Percentiles rank a stretch among this genome's conserved stretches.
These are phyloP conservation scores for Microdochium paspali DNA, from an alignment of 2,329 filamentous ascomycete genomes.

Conservation along the genomic window DNA sequence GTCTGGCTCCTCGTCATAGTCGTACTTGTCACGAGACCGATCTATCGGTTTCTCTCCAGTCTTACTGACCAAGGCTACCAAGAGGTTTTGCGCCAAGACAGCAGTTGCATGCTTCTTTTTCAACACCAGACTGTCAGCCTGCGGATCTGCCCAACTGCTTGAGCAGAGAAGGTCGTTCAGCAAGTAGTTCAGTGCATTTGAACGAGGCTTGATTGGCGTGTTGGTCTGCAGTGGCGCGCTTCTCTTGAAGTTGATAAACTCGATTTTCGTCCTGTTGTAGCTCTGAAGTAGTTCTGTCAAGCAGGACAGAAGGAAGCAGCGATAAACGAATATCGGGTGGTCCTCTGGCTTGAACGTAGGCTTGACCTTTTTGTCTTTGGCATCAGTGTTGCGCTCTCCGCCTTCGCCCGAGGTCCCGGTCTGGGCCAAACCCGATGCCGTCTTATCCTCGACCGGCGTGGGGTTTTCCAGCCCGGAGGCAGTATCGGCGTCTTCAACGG, in stretches of 20 bases:
- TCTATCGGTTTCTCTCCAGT: constrained; percentile 67
- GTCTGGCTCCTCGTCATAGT: constrained; percentile 70
- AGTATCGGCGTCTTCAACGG: constrained; percentile 78
- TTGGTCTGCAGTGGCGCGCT: constrained; percentile 74
- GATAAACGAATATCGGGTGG: constrained; percentile 92
- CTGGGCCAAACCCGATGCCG: constrained; percentile 19
- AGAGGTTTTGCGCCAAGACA: constrained; percentile 72
- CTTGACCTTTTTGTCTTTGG: constrained; percentile 58
- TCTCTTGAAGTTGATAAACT: constrained; percentile 98
- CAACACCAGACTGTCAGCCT: constrained; percentile 63
- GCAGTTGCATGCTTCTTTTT: constrained; percentile 86
- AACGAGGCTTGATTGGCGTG: constrained; percentile 89
- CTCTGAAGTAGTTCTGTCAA: constrained; percentile 82
- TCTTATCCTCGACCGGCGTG: constrained; percentile 19
- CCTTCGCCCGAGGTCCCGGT: constrained; percentile 5
- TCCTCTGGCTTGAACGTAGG: constrained; percentile 80
- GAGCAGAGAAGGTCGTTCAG: constrained; percentile 65
- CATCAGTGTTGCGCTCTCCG: constrained; percentile 22
- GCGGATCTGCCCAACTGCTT: constrained; percentile 48
- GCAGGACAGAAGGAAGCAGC: constrained; percentile 89
- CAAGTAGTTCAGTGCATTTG: constrained; percentile 87
- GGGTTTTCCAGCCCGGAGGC: constrained; percentile 32
- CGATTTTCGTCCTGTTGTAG: constrained; percentile 91
- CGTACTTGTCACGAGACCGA: constrained; percentile 45
- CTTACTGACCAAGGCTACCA: constrained; percentile 81